Evolutionary conservation across 2,329 filamentous ascomycete species (phyloP).

Genomic region (Elsinoe fawcettii): DNA sequence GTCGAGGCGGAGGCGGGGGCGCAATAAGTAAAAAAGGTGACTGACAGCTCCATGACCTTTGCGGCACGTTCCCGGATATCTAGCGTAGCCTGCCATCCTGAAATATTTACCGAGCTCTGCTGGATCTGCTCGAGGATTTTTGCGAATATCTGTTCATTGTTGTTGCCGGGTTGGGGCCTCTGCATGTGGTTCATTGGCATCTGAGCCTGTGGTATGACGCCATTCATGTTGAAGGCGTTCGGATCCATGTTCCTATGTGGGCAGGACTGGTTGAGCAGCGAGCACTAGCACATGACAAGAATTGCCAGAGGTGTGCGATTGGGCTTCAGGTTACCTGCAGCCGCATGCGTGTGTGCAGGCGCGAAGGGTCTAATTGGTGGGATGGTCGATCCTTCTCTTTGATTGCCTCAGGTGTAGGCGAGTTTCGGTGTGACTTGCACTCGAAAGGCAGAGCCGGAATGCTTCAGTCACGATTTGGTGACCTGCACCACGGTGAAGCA

Average conservation of each 20-base stretch:
- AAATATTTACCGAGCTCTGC: constrained; percentile 8
- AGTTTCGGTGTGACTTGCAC: neutral
- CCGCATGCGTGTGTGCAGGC: neutral
- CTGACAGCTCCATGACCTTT: constrained; percentile 29
- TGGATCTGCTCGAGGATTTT: constrained; percentile 24
- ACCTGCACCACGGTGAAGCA: neutral
- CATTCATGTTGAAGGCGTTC: constrained; percentile 19
- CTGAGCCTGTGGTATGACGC: constrained; percentile 15
- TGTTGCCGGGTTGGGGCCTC: constrained; percentile 23
- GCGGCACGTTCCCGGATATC: constrained; percentile 24
- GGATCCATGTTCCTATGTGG: constrained; percentile 16
- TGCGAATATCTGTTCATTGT: constrained; percentile 22
- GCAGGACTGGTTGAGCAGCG: neutral
- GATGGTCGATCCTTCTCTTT: neutral
- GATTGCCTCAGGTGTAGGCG: neutral
- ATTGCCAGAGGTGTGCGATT: constrained; percentile 4
- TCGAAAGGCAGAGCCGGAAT: neutral
- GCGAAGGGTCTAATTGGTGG: neutral
- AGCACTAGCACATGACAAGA: constrained; percentile 13
- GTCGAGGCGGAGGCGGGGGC: constrained; percentile 7
- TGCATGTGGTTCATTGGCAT: constrained; percentile 24
- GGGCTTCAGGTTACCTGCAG: constrained; percentile 7
- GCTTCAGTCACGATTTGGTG: neutral
- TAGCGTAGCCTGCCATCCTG: constrained; percentile 29
- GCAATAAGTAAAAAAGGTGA: constrained; percentile 8